Base-by-base conservation (phyloP, 192 early-diverging fungal species). In the Coemansia sp. region DNA sequence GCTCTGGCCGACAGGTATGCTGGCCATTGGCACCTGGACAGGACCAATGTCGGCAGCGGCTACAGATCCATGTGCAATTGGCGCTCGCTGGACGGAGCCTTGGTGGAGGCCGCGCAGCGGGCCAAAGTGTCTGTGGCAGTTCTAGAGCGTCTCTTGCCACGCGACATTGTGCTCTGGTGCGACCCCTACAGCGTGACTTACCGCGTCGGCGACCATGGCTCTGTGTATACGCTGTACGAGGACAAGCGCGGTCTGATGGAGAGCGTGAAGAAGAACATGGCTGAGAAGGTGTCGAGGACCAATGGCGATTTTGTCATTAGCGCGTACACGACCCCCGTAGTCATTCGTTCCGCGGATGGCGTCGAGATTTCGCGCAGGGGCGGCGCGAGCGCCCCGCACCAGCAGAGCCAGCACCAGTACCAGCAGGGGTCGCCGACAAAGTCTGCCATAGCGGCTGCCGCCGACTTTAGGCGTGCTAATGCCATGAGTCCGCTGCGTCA, bases 31-130 rank as follows among this genome's bases (percentile, higher is more conserved):
- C 84, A 94, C 58, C 47, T 85, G 6, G 74, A 87, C 41, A 76
- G 82, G 37, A 90, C 92, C 15, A 73, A 70, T 43, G 71, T 66
- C 19, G 93, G 93, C 57, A 93, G 91, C 71, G 93, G 81, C 24
- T 94, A 90, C 83, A 82, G 93, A 77, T 87, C 91, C 22, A 83
- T 94, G 63, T 87, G 89, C 40, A 89, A 87, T 65, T 91, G 89
- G 77, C 86, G 84, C 57, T 69, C 80, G 37, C 78, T 91, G 17
- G 93, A 94, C 76, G 65, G 84, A 15, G 64, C 85, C 20, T 61
- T 94, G 10, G 69, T 84, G 39, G 63, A 65, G 72, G 90, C 90
- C 24, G 89, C 88, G 22, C 24, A 77, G 40, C 73, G 75, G 20
- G 76, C 85, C 6, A 63, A 51, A 19, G 65, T 90, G 25, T 47